A percentile compares a stretch with the other conserved stretches of the same genome.
These are phyloP conservation scores for Knufia petricola DNA, from an alignment of 2,329 filamentous ascomycete genomes.

Conservation along the genomic window DNA sequence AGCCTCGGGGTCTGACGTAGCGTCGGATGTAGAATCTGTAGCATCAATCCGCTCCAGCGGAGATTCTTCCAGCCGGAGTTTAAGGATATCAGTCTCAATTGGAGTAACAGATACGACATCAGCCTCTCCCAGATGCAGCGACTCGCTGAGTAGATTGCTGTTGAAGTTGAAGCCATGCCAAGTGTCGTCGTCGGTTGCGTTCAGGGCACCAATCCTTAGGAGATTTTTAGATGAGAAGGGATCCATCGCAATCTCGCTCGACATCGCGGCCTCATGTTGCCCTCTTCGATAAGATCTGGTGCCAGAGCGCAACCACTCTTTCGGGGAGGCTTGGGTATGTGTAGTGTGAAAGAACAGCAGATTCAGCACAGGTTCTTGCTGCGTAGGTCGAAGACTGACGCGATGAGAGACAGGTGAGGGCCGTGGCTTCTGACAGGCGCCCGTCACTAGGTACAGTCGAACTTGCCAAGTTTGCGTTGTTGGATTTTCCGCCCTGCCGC, in stretches of 20 bases:
- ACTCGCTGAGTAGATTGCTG: constrained; percentile 15
- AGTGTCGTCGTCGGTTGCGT: background rate
- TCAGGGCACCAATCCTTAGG: constrained; percentile 1
- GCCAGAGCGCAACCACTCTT: too few species aligned
- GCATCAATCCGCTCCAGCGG: constrained; percentile 12
- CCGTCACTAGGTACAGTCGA: too few species aligned
- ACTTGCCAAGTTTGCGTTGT: too few species aligned
- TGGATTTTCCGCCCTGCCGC: too few species aligned
- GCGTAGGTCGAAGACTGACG: background rate
- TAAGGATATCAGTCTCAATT: constrained; percentile 1
- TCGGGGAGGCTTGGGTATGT: too few species aligned
- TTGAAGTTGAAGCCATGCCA: constrained; percentile 20
- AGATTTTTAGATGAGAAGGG: constrained; percentile 10
- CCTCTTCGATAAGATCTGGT: too few species aligned
- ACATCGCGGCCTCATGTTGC: constrained; percentile 8
- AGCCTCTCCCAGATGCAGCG: constrained; percentile 14
- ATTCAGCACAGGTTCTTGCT: too few species aligned
- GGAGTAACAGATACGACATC: constrained; percentile 10
- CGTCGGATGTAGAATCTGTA: constrained; percentile 10
- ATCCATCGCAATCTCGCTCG: background rate
- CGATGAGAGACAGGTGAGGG: too few species aligned
- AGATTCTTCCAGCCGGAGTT: background rate
- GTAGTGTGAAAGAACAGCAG: too few species aligned
- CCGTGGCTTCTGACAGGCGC: too few species aligned
- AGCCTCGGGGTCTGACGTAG: too few species aligned